These are phyloP conservation scores for Erodium moschatum DNA, from an alignment of 441 rosid genomes.

Conservation along the genomic window DNA sequence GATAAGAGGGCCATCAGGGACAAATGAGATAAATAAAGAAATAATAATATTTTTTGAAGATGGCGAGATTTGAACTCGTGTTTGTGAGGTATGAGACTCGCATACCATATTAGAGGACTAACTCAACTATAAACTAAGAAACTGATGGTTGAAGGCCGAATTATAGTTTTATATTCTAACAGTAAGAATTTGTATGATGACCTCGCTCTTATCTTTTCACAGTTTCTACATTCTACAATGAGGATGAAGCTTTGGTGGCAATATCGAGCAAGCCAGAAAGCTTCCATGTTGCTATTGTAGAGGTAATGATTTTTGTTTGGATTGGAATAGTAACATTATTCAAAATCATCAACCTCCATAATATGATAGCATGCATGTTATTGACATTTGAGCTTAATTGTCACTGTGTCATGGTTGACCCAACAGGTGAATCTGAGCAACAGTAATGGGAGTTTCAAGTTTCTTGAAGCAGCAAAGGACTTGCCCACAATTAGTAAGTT, in stretches of 20 bases:
- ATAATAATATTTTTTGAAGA: too few relatives aligned
- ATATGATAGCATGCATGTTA: neutral
- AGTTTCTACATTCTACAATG: conserved; percentile 68
- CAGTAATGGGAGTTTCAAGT: conserved; percentile 49
- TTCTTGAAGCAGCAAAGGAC: conserved; percentile 72
- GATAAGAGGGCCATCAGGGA: too few relatives aligned
- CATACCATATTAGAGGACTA: too few relatives aligned
- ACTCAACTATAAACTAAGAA: too few relatives aligned
- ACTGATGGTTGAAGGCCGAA: too few relatives aligned
- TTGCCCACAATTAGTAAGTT: conserved; percentile 80
- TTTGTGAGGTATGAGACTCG: too few relatives aligned
- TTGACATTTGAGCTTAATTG: neutral
- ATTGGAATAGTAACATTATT: neutral
- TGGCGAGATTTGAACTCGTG: too few relatives aligned
- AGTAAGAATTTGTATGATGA: neutral
- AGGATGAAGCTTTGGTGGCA: conserved; percentile 65
- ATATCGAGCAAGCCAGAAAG: conserved; percentile 46
- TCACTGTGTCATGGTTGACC: neutral
- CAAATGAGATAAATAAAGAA: too few relatives aligned
- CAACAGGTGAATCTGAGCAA: conserved; percentile 40
- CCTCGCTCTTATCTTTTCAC: conserved; percentile 22
- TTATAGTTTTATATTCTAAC: too few relatives aligned
- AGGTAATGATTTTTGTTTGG: conserved; percentile 34
- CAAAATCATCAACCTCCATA: conserved; percentile 9
- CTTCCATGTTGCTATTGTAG: conserved; percentile 81